Evolutionary conservation across 2,329 filamentous ascomycete genomes (phyloP).

Genomic region (Mariannaea elegans): DNA sequence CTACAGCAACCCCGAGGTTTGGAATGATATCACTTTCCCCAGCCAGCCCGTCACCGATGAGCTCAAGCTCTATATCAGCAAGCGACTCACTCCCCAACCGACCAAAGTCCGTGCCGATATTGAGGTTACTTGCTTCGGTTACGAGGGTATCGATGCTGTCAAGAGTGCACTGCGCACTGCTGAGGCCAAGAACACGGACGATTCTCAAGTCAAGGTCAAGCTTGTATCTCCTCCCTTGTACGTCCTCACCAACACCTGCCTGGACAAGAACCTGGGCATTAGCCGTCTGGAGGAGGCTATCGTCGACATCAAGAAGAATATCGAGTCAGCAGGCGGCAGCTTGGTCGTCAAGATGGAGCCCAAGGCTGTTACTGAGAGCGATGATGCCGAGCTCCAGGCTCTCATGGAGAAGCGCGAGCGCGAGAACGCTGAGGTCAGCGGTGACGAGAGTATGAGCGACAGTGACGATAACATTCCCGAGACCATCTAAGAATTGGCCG

Average conservation of each 20-base stretch:
- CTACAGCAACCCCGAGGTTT: slow-evolving; percentile 89
- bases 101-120: slow-evolving; percentile 98
- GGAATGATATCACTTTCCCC: slow-evolving; percentile 91
- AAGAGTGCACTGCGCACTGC: slow-evolving; percentile 91
- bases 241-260: slow-evolving; percentile 92
- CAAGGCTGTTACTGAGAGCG: slow-evolving; percentile 98
- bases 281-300: slow-evolving; percentile 88
- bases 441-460: slow-evolving; percentile 95
- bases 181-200: slow-evolving; percentile 89
- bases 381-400: slow-evolving; percentile 95
- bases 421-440: slow-evolving; percentile 97
- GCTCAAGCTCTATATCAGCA: slow-evolving; percentile 93
- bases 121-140: slow-evolving; percentile 93
- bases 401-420: slow-evolving; percentile 99
- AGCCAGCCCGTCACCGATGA: slow-evolving; percentile 87
- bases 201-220: slow-evolving; percentile 97
- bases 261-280: slow-evolving; percentile 92
- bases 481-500: slow-evolving; percentile 46
- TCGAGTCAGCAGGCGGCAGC: slow-evolving; percentile 79
- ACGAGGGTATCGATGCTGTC: slow-evolving; percentile 98
- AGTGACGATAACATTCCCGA: slow-evolving; percentile 81
- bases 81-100: slow-evolving; percentile 96
- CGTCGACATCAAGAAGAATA: slow-evolving; percentile 82
- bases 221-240: slow-evolving; percentile 98
- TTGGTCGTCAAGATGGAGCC: slow-evolving; percentile 97